Conservation (phyloP, 176 grass and related monocot genomes). For the Aegilops tauschii region DNA sequence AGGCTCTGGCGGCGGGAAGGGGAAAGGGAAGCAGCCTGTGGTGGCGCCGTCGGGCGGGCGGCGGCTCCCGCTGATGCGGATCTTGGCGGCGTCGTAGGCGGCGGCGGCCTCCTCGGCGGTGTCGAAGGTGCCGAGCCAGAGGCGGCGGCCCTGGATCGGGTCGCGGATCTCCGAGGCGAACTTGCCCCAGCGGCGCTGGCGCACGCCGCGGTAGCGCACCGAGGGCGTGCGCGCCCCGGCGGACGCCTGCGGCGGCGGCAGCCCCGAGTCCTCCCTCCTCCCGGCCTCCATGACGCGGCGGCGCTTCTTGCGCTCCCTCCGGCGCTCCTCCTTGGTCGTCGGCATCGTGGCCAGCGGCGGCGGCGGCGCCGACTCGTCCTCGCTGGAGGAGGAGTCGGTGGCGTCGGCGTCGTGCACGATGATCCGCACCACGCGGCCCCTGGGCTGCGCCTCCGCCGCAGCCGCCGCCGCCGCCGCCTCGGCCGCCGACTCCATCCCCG, state of each 20-base stretch:
- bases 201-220: slow-evolving; percentile 66
- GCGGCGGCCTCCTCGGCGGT: slow-evolving; percentile 90
- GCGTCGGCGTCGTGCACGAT: slow-evolving; percentile 70
- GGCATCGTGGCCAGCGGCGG: not conserved
- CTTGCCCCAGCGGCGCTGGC: slow-evolving; percentile 69
- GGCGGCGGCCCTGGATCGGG: slow-evolving; percentile 47
- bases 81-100: slow-evolving; percentile 60
- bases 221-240: not conserved
- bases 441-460: not conserved
- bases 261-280: not conserved
- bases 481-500: not conserved
- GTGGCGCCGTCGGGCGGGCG: too few species aligned
- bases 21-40: not conserved
- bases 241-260: too few species aligned
- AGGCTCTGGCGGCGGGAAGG: not conserved
- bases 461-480: not conserved
- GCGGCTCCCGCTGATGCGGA: slow-evolving; percentile 49
- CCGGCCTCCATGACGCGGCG: slow-evolving; percentile 35
- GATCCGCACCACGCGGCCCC: slow-evolving; percentile 56
- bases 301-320: slow-evolving; percentile 14
- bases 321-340: not conserved
- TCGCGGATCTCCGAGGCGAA: slow-evolving; percentile 91
- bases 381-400: slow-evolving; percentile 91
- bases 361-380: slow-evolving; percentile 41
- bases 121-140: slow-evolving; percentile 96